Evolutionary conservation across 768 basidiomycete genomes (phyloP).

Genomic region (Leccinum longicurvipes): DNA sequence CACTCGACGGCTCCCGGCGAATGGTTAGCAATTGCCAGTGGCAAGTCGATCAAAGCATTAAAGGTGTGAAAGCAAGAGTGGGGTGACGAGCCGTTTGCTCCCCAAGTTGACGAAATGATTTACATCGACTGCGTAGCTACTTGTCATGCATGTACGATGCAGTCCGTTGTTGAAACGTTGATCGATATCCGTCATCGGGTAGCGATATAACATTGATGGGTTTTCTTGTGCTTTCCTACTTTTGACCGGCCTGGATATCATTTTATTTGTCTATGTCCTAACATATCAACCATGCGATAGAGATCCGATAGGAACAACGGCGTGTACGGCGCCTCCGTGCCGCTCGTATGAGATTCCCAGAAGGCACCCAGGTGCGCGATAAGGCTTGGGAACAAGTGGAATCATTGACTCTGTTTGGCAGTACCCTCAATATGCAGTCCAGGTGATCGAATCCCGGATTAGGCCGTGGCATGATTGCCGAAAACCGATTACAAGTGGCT

Average conservation of each 20-base stretch:
- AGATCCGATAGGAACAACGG: neutral
- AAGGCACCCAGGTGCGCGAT: neutral
- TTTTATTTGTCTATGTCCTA: neutral
- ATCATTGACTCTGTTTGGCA: neutral
- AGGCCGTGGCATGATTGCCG: neutral
- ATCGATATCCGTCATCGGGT: neutral
- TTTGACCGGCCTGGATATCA: neutral
- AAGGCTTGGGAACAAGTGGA: neutral
- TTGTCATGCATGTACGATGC: neutral
- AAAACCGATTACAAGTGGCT: no score
- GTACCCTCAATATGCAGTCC: neutral
- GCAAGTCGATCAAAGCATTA: conserved; percentile 76
- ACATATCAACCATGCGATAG: neutral
- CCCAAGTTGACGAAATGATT: neutral
- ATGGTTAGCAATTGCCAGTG: conserved; percentile 83
- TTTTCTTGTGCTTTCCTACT: neutral
- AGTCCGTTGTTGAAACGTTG: neutral
- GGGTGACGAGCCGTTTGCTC: neutral
- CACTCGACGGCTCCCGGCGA: conserved; percentile 74
- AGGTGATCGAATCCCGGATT: neutral
- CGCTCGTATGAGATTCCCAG: neutral
- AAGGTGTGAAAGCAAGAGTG: conserved; percentile 53
- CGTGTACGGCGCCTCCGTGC: neutral
- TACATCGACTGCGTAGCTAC: neutral
- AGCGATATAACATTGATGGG: neutral